These are phyloP conservation scores for Lipomyces orientalis DNA, from an alignment of 805 yeast species.

Conservation along the genomic window DNA sequence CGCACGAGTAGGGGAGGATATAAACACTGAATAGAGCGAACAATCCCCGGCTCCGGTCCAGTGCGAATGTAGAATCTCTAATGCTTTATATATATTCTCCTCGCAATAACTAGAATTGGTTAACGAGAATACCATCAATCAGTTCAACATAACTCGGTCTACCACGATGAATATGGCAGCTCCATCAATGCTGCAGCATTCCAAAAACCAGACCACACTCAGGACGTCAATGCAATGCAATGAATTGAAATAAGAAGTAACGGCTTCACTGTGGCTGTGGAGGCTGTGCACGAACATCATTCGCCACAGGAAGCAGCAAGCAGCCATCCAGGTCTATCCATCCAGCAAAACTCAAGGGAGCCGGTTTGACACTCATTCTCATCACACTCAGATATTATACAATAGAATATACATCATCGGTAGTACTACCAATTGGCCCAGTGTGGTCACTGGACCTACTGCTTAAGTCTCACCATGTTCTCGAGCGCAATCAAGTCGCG, in stretches of 20 bases:
- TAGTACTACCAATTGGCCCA: not conserved
- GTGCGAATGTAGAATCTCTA: not conserved
- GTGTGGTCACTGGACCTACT: slow-evolving; percentile 1
- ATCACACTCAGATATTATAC: not conserved
- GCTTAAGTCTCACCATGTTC: slow-evolving; percentile 16
- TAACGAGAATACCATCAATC: not conserved
- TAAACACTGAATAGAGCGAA: slow-evolving; percentile 15
- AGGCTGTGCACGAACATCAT: no score
- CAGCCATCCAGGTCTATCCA: no score
- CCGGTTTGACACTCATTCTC: not conserved
- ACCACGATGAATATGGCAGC: slow-evolving; percentile 15
- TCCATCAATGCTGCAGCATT: slow-evolving; percentile 5
- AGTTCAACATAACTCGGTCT: not conserved
- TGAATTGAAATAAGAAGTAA: no score
- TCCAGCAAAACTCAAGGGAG: no score
- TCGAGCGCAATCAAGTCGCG: slow-evolving; percentile 35
- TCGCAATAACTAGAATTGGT: slow-evolving; percentile 27
- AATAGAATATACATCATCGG: not conserved
- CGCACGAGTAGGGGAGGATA: slow-evolving; percentile 11
- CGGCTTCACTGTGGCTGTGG: no score
- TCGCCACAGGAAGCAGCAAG: no score
- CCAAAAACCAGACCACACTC: not conserved
- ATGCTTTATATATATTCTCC: slow-evolving; percentile 30
- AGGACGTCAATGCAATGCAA: no score
- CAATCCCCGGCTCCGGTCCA: not conserved